Base-by-base conservation (phyloP, 495 filamentous ascomycete species). In the Symbiotaphrina buchneri region DNA sequence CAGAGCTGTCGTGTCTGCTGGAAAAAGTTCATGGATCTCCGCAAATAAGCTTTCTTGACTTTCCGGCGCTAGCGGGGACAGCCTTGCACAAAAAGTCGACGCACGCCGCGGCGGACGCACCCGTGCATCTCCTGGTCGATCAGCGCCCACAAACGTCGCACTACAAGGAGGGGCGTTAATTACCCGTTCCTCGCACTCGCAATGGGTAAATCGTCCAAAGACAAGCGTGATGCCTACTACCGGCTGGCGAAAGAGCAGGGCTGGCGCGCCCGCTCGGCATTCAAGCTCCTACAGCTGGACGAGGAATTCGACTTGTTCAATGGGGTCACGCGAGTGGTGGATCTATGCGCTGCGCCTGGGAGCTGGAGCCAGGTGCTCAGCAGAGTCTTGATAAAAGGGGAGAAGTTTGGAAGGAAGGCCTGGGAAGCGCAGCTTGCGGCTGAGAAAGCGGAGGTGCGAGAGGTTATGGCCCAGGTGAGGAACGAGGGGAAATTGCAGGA, bases 181-280 rank as follows among this genome's bases (percentile, higher is more conserved):
- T n/a, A n/a, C n/a, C n/a, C n/a, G n/a, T n/a, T n/a, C 24, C 14
- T 3, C n/a, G 3, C 28, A 10, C 1, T 24, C 25, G 42, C 37
- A 15, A 97, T 97, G 87, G 87, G 87, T 2, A 94, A 94, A 49
- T 92, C 87, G 1, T 93, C 84, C 21, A 97, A 97, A 54, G 87
- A 97, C 45, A 97, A 97, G 57, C 77, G 87, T 29, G 87, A 97
- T 47, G 79, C 82, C 31, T 97, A 97, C 53, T 97, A 97, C 47
- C 70, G 87, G 18, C 73, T 97, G 5, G 87, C 87, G 3, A 97
- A 97, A 55, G 87, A 97, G 45, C 83, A 95, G 62, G 85, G 87
- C 35, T 97, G 84, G 84, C 79, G 87, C 17, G 87, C 87, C 10
- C 74, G 87, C 30, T 85, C 77, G 35, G 87, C 87, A 20, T 97